Conservation (phyloP, 2,329 filamentous ascomycete genomes). For the Colletotrichum kahawae region DNA sequence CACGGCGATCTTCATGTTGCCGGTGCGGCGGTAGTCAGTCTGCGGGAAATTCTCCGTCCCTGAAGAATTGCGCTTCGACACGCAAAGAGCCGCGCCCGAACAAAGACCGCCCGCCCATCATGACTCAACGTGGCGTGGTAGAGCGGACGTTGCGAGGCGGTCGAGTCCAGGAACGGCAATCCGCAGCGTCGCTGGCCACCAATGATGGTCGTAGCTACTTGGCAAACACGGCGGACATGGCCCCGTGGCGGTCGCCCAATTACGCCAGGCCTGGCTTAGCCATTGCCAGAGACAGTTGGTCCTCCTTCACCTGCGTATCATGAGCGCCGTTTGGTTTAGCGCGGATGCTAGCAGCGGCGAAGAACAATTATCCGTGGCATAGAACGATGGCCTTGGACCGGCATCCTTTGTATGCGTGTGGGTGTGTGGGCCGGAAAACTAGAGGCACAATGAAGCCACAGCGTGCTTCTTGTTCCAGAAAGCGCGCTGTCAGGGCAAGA, state of each 20-base stretch:
- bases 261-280: background rate
- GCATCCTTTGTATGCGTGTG: background rate
- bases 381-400: conserved; percentile 1
- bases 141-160: conserved; percentile 3
- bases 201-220: background rate
- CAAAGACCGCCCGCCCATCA: background rate
- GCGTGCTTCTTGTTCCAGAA: background rate
- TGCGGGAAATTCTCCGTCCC: background rate
- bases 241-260: background rate
- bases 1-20: background rate
- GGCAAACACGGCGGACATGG: background rate
- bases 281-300: background rate
- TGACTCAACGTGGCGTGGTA: conserved; percentile 17
- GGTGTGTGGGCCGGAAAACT: background rate
- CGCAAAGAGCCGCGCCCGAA: background rate
- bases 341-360: background rate
- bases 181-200: background rate
- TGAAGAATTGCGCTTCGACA: background rate
- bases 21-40: background rate
- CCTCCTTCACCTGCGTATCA: background rate
- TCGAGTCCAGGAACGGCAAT: conserved; percentile 7
- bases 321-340: background rate
- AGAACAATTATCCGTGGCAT: conserved; percentile 10
- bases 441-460: background rate
- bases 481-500: background rate